Base-by-base conservation (phyloP, 2,329 filamentous ascomycete species). In the Aspergillus carbonarius region DNA sequence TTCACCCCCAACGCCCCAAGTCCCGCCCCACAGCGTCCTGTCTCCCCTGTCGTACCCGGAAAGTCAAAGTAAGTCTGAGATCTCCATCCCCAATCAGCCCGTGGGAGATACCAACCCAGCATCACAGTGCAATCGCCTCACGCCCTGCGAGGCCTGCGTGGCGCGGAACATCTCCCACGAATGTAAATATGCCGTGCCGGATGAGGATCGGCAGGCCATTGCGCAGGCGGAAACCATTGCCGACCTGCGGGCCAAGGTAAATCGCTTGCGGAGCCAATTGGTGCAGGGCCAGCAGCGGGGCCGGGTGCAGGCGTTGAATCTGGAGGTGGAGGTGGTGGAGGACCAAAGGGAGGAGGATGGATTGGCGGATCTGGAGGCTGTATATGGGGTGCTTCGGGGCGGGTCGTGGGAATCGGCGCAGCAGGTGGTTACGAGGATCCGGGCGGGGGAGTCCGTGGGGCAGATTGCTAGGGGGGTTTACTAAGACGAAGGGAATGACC, bases 11-110 rank as follows among this genome's bases (percentile, higher is more conserved):
- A 15, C 50, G 25, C 4, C 52, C 60, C 40, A 64, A 64, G 46
- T 60, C 62, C 37, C 56, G 62, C 20, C 60, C 62, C 8, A 57
- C 60, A 13, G 56, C 62, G n/a, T 64, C 62, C 9, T 64, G 62
- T 30, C 44, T 57, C 12, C 54, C 57, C 1, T 64, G 62, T 52
- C 60, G 62, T 2, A 37, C 50, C 4, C 54, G 62, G 10, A 64
- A 64, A 59, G 60, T 64, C 7, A 64, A 64, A 32, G 62, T 63
- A 57, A 25, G 37, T 49, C 9, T 25, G 6, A 15, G 23, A 23
- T 17, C n/a, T n/a, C 17, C 15, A 30, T 30, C n/a, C 18, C 13
- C 20, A 18, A 10, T 17, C 5, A 13, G 34, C 35, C 3, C 12
- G 30, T 10, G 30, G 8, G 9, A 34, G 7, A 17, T 9, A 32